Evolutionary conservation across 1,139 yeast species (phyloP).

Genomic region (Debaryomyces udenii): DNA sequence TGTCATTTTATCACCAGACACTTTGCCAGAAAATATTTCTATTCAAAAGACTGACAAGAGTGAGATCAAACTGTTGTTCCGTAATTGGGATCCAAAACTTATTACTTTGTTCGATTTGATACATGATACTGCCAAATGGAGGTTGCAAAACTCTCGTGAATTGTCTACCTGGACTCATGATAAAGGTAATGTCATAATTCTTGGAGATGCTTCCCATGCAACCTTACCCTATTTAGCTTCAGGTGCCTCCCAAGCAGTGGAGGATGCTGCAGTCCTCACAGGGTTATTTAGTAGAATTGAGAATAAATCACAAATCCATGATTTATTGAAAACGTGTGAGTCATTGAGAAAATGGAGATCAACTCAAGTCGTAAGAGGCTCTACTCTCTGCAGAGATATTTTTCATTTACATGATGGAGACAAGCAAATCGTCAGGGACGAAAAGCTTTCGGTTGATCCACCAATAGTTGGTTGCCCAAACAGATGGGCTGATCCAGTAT

Average conservation of each 20-base stretch:
- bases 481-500: conserved; percentile 30
- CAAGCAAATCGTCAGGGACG: conserved; percentile 25
- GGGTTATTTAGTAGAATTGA: conserved; percentile 17
- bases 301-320: conserved; percentile 17
- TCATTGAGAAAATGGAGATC: conserved; percentile 27
- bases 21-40: conserved; percentile 22
- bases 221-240: conserved; percentile 44
- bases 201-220: conserved; percentile 46
- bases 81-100: conserved; percentile 34
- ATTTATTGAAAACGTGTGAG: conserved; percentile 20
- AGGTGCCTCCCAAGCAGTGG: conserved; percentile 46
- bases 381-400: conserved; percentile 22
- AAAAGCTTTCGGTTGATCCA: conserved; percentile 13
- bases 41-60: conserved; percentile 23
- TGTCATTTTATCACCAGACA: conserved; percentile 26
- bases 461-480: conserved; percentile 27
- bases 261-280: conserved; percentile 28
- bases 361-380: conserved; percentile 28
- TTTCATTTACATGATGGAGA: conserved; percentile 31
- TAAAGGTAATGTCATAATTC: conserved; percentile 26
- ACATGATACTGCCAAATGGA: conserved; percentile 31
- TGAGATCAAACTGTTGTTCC: conserved; percentile 27
- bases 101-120: conserved; percentile 23
- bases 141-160: conserved; percentile 30
- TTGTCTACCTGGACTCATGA: conserved; percentile 24